These are phyloP conservation scores for Sarocladium strictum DNA, from an alignment of 2,329 filamentous ascomycete genomes.

Conservation along the genomic window DNA sequence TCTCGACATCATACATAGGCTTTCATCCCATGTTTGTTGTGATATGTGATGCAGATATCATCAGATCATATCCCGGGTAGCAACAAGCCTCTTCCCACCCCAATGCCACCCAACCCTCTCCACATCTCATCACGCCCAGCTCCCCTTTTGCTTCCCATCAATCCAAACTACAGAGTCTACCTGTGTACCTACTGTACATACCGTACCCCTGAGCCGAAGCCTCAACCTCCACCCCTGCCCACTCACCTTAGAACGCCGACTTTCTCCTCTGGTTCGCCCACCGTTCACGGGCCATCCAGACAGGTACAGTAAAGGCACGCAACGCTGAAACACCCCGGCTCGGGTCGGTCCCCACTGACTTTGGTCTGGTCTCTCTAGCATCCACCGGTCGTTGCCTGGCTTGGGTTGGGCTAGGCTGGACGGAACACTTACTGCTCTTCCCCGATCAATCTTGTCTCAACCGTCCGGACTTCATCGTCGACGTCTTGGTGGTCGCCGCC, in stretches of 20 bases:
- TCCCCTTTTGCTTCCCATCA: no score
- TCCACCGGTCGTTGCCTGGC: no score
- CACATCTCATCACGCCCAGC: no score
- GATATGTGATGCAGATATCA: not conserved
- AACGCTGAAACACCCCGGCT: constrained; percentile 5
- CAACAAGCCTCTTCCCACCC: not conserved
- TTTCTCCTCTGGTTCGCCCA: constrained; percentile 6
- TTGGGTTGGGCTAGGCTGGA: not conserved
- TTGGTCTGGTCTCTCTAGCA: not conserved
- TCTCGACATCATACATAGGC: no score
- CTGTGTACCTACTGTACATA: no score
- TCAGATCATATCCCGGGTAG: not conserved
- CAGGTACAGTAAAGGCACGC: no score
- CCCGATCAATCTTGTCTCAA: not conserved
- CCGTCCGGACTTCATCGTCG: not conserved
- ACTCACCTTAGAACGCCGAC: not conserved
- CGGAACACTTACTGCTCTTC: not conserved
- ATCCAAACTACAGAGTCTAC: no score
- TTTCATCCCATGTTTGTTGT: no score
- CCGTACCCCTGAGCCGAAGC: no score
- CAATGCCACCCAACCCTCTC: not conserved
- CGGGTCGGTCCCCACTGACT: not conserved
- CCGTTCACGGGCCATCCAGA: constrained; percentile 8
- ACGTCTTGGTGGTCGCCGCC: not conserved
- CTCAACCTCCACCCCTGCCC: not conserved